Base-by-base conservation (phyloP, 805 yeast species). In the Candida arabinofermentans region DNA sequence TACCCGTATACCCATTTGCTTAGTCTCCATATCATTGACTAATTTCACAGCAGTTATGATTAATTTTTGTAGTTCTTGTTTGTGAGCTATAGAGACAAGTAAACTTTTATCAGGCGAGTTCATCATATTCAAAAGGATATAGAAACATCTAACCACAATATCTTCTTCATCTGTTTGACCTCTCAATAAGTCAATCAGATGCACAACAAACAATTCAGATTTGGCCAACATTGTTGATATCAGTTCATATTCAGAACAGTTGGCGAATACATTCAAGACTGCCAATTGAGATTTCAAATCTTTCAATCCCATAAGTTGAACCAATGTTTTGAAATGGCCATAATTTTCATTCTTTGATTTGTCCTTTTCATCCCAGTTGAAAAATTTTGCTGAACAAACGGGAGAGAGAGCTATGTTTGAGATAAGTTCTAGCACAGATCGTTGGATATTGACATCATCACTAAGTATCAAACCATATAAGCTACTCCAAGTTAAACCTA, bases 321-420 rank as follows among this genome's bases (percentile, higher is more conserved):
- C 71, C 14, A 72, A 41, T 0, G 66, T 54, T 8, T 65, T 64
- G 41, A 71, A 77, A 46, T 73, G 71, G 39, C 55, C 59, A 31
- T 59, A 56, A 41, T 70, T 64, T 12, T 36, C 26, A 14, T 36
- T 36, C n/a, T 6, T 19, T 21, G n/a, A 13, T 8, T 53, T 48
- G 19, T 59, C 54, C 10, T 58, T 57, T 9, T 65, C 72, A 13
- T 32, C 33, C 68, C 77, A 66, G 50, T 82, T 79, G 65, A 84
- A 84, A 50, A 83, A 72, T 45, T 77, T 75, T 2, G 77, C 80
- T 26, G 77, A 59, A 42, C 69, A 61, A 6, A 51, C 19, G 1
- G 71, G 71, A 12, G 55, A 47, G 10, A 55, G 46, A 3, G 72
- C 64, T 27, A 78, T 51, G 51, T 77, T 77, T 10, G 74, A 65